A percentile compares a stretch with the other conserved stretches of the same genome.
Evolutionary conservation across 805 yeast genomes (phyloP).

Genomic region (Yarrowia sp.): DNA sequence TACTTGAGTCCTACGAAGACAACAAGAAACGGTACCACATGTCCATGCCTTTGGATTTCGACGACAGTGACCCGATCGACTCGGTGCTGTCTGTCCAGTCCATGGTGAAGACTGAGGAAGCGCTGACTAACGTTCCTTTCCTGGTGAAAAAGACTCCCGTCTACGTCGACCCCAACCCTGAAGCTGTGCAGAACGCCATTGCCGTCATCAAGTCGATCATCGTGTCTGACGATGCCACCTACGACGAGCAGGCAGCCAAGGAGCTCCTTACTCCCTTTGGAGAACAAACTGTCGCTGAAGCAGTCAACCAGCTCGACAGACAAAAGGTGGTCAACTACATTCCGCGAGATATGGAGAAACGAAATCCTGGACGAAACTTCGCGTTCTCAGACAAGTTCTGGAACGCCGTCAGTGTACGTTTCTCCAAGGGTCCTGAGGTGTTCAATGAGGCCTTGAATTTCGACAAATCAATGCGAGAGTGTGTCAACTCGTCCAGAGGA

Average conservation of each 20-base stretch:
- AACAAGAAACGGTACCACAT: conserved; percentile 55
- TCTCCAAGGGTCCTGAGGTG: conserved; percentile 49
- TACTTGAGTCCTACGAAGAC: conserved; percentile 49
- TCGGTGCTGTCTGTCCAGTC: background rate
- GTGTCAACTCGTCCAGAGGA: conserved; percentile 60
- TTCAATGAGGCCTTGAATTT: conserved; percentile 58
- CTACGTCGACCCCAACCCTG: conserved; percentile 8
- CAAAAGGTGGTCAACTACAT: conserved; percentile 53
- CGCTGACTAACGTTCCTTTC: conserved; percentile 62
- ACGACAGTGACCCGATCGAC: conserved; percentile 21
- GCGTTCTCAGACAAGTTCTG: conserved; percentile 62
- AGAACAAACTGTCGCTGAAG: conserved; percentile 58
- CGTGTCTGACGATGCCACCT: conserved; percentile 59
- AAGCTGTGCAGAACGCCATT: conserved; percentile 40
- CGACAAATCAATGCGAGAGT: conserved; percentile 53
- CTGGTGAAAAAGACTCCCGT: conserved; percentile 58
- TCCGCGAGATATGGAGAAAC: conserved; percentile 48
- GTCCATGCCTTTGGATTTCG: conserved; percentile 22
- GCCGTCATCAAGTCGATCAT: conserved; percentile 57
- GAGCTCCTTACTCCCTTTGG: conserved; percentile 56
- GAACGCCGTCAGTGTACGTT: conserved; percentile 52
- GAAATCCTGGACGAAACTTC: conserved; percentile 59
- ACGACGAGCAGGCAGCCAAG: conserved; percentile 57
- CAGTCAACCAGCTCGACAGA: conserved; percentile 58
- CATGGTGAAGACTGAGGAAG: conserved; percentile 46